Conservation (phyloP, 2,329 filamentous ascomycete genomes). For the Hymenoscyphus scutula region DNA sequence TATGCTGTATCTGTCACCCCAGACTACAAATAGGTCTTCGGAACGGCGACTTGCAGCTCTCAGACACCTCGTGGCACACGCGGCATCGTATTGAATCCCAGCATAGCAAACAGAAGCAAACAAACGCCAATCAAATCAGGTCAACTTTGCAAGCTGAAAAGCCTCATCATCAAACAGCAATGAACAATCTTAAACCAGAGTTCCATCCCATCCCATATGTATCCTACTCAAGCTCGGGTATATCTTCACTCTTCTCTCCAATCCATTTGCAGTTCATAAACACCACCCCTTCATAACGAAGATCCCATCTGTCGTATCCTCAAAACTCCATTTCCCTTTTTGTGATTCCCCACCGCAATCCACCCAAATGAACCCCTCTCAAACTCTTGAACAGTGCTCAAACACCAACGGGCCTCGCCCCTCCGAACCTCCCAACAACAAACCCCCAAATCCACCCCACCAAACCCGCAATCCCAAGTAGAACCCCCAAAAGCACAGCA, state of each 20-base stretch:
- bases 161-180: background rate
- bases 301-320: background rate
- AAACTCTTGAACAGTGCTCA: slow-evolving; percentile 15
- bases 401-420: slow-evolving; percentile 4
- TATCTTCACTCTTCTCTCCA: background rate
- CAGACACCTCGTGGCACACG: no score
- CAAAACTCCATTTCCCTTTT: background rate
- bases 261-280: background rate
- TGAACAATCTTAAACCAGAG: background rate
- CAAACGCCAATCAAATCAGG: no score
- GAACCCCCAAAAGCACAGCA: slow-evolving; percentile 8
- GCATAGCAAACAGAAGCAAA: no score
- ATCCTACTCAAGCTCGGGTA: background rate
- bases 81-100: no score
- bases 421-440: slow-evolving; percentile 1
- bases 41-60: no score
- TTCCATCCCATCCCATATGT: background rate
- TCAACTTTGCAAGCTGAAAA: background rate
- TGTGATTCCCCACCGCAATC: background rate
- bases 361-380: background rate
- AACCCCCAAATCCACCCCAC: slow-evolving; percentile 17
- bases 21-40: no score
- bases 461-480: slow-evolving; percentile 6
- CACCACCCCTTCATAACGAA: background rate
- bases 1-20: no score